A percentile compares a stretch with the other conserved stretches of the same genome.
phyloP scores from a whole-genome alignment of 768 basidiomycete species.

The Lactarius quietus region DNA sequence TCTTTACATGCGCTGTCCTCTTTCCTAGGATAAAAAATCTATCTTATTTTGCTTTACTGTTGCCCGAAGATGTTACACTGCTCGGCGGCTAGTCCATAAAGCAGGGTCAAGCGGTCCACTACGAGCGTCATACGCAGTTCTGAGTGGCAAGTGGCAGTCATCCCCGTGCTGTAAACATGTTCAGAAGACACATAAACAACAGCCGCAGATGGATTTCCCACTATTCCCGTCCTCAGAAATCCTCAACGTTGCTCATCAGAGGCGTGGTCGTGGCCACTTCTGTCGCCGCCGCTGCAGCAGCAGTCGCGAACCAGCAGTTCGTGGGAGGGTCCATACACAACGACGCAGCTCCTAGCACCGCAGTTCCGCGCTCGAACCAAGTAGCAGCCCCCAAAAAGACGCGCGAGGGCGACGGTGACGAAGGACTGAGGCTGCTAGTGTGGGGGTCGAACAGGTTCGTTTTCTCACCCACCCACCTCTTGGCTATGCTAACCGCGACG shows the following conservation, averaged over 20 bases:
- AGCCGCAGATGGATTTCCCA: slow-evolving; percentile 12
- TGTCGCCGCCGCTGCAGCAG: slow-evolving; percentile 2
- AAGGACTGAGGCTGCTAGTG: slow-evolving; percentile 36
- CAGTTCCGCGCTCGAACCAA: slow-evolving; percentile 3
- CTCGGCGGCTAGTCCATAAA: not conserved
- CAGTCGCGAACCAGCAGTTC: slow-evolving; percentile 14
- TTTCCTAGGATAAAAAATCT: not conserved
- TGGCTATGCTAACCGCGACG: not conserved
- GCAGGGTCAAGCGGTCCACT: not conserved
- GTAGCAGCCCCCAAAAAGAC: not conserved
- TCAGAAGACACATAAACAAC: slow-evolving; percentile 12
- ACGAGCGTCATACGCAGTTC: not conserved
- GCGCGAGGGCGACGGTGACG: slow-evolving; percentile 35
- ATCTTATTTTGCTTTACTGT: not conserved
- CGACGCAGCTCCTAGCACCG: slow-evolving; percentile 31
- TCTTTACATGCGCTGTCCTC: not conserved
- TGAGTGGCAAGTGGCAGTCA: too few relatives aligned
- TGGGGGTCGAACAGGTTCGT: slow-evolving; percentile 75
- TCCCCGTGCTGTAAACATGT: slow-evolving; percentile 8
- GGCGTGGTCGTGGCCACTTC: slow-evolving; percentile 12
- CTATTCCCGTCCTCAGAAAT: not conserved
- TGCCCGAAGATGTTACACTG: too few relatives aligned
- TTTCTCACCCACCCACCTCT: slow-evolving; percentile 1
- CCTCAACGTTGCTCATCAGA: slow-evolving; percentile 5
- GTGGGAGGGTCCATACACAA: slow-evolving; percentile 32